phyloP scores from a whole-genome alignment of 2,329 filamentous ascomycete species.

The Dendrostoma leiphaemia region DNA sequence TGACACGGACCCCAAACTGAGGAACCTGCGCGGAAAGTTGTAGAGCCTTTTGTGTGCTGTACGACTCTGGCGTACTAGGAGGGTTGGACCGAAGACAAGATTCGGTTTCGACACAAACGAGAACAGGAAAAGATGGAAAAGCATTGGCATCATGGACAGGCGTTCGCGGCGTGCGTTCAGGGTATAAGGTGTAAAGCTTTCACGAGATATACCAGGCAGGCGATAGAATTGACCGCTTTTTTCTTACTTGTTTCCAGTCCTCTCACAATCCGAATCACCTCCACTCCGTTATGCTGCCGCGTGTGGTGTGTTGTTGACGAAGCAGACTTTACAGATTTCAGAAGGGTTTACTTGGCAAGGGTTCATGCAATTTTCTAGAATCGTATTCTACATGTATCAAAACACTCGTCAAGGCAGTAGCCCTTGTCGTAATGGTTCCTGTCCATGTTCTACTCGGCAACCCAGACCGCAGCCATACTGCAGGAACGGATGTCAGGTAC shows the following conservation, averaged over 20 bases:
- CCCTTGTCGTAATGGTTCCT: background rate
- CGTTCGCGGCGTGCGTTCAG: background rate
- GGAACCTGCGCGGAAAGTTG: slow-evolving; percentile 18
- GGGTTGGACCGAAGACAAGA: too few species aligned
- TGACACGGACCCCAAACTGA: slow-evolving; percentile 19
- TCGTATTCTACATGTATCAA: background rate
- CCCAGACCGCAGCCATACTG: slow-evolving; percentile 90
- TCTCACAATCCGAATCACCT: too few species aligned
- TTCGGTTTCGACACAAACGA: background rate
- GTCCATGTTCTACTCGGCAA: slow-evolving; percentile 68
- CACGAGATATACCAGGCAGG: too few species aligned
- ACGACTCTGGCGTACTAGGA: background rate
- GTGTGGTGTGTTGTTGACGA: background rate
- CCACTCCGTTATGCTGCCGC: too few species aligned
- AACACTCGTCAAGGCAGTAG: background rate
- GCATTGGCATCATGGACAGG: background rate
- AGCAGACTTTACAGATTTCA: background rate
- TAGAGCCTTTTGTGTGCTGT: background rate
- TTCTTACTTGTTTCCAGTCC: too few species aligned
- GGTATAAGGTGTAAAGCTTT: background rate
- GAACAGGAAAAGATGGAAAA: background rate
- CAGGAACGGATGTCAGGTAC: background rate
- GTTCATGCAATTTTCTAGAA: background rate
- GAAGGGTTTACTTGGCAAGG: background rate
- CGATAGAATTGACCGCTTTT: too few species aligned